Base-by-base conservation (phyloP, 2,329 filamentous ascomycete species). In the Sclerotinia minor region DNA sequence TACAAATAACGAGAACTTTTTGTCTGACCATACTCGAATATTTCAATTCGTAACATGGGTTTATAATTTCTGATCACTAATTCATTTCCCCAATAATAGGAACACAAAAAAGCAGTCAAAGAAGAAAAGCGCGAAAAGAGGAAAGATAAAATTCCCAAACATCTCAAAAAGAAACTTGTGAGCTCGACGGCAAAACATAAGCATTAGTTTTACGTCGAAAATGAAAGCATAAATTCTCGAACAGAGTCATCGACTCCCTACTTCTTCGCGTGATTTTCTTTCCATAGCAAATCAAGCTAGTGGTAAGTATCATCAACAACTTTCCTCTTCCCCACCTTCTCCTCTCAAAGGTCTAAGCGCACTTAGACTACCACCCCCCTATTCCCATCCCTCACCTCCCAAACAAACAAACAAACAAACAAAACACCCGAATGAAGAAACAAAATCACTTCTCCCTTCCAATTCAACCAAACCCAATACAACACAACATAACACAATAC, bases 111-210 rank as follows among this genome's bases (percentile, higher is more conserved):
- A 77, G 89, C 90, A 1, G 90, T 97, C 73, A 99, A 98, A 81
- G 94, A 97, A 76, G 94, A 94, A 75, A 97, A 97, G 82, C 88
- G 92, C 47, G 94, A 97, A 79, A 93, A 96, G 82, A 84, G 95
- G 69, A 92, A 94, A 79, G 91, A 92, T 5, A 99, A 99, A 83
- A 96, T 99, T 80, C 94, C 95, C 0, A 99, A 99, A 81, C 88
- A 96, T 77, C 72, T 97, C 45, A 99, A 99, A 85, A 98, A 97
- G 83, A 92, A 90, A 77, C 80, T 96, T 68, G 86, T 96, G 35
- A 85, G 84, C 67, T 82, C 82, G 71, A 75, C 75, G 13, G 73
- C 75, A 49, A 75, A 74, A 69, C 75, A 76, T 64, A 77, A 76
- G 72, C 74, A 77, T 64, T 75, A 70, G 73, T 44, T 26, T 70